Base-by-base conservation (phyloP, 1,139 yeast species). In the Spathaspora jeffriesii region DNA sequence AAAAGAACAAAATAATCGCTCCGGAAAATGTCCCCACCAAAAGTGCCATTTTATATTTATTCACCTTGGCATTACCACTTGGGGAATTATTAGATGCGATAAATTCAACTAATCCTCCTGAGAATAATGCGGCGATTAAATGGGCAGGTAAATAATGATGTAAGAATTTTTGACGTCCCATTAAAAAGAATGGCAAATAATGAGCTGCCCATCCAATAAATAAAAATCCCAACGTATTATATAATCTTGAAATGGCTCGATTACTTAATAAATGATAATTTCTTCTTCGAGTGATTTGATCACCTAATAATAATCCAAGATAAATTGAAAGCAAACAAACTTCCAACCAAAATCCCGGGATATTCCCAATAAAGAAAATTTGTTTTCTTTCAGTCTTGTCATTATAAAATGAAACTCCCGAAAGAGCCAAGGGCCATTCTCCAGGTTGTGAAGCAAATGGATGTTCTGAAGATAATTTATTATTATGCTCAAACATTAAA, bases 91-190 rank as follows among this genome's bases (percentile, higher is more conserved):
- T 85, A 21, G 95, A 84, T 60, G 87, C 78, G 40, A 90, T 65
- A 58, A 90, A 83, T 64, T 95, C 99, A 52, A 88, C 76, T 52
- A 91, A 71, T 0, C 88, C 92, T 22, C 96, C 98, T 13, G 93
- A 71, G 51, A 92, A 81, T 57, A 91, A 67, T 0, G 96, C 92
- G 8, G 96, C 96, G 53, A 90, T 79, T 62, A 93, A 73, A 65
- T 95, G 99, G 0, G 99, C 99, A 34, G 99, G 99, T 58, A 93
- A 73, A 65, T 93, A 93, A 67, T 93, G 99, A 65, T 93, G 99
- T 65, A 91, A 77, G 71, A 92, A 91, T 65, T 88, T 87, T 70
- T 92, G 97, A 72, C 98, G 87, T 51, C 82, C 80, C 98, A 91
- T 91, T 61, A 91, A 75, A 71, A 80, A 92, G 76, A 92, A 91